Evolutionary conservation across 371 early-diverging fungal genomes (phyloP).

Genomic region (Rhizopus sp.): DNA sequence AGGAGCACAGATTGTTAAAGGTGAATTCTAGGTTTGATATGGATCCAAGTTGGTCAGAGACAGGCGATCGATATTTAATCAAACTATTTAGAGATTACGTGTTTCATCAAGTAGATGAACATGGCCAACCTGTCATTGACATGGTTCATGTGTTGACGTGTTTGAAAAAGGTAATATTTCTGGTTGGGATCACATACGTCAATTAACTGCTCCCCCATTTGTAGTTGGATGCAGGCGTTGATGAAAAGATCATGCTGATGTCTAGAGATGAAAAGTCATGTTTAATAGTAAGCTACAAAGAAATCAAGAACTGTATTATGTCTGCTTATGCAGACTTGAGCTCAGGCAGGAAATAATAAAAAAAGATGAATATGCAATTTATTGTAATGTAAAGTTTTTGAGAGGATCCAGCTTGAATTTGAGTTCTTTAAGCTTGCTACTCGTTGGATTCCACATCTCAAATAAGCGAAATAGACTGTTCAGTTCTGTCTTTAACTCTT

Average conservation of each 20-base stretch:
- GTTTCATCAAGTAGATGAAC: constrained; percentile 94
- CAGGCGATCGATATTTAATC: constrained; percentile 94
- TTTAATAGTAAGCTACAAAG: constrained; percentile 85
- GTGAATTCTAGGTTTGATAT: constrained; percentile 66
- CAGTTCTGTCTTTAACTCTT: constrained; percentile 60
- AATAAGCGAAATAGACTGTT: constrained; percentile 61
- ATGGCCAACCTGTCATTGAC: constrained; percentile 84
- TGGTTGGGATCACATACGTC: not conserved
- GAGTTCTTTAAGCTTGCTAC: constrained; percentile 75
- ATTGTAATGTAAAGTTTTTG: constrained; percentile 19
- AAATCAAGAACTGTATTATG: constrained; percentile 85
- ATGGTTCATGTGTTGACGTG: constrained; percentile 91
- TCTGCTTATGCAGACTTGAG: constrained; percentile 74
- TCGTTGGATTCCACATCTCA: constrained; percentile 78
- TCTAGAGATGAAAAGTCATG: constrained; percentile 92
- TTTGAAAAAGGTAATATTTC: constrained; percentile 82
- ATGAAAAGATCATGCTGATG: constrained; percentile 88
- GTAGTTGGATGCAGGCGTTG: constrained; percentile 86
- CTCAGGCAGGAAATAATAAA: constrained; percentile 36
- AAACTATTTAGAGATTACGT: constrained; percentile 97
- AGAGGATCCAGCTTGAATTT: constrained; percentile 86
- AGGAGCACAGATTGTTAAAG: not conserved
- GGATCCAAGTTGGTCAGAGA: constrained; percentile 96
- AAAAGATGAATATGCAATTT: constrained; percentile 16
- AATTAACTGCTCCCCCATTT: not conserved